Evolutionary conservation across 1,284 basidiomycete species (phyloP).

Genomic region (Gomphus sp.): DNA sequence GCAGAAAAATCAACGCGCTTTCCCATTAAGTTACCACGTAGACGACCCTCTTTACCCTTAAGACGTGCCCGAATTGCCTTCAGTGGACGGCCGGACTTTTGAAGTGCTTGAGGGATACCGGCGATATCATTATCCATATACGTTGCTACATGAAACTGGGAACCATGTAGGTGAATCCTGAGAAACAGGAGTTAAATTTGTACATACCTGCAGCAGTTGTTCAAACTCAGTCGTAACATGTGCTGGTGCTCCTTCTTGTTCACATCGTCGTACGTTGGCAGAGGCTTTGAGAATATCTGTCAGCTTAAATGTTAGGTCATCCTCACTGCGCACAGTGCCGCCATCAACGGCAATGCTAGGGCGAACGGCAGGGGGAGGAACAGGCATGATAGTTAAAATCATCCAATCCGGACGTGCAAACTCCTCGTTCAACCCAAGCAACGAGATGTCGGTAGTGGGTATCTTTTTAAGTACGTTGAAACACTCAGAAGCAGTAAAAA

Average conservation of each 20-base stretch:
- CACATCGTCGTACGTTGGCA: slow-evolving; percentile 84
- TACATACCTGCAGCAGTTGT: slow-evolving; percentile 78
- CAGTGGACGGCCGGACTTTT: slow-evolving; percentile 96
- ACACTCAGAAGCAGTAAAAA: slow-evolving; percentile 83
- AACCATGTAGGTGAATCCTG: neutral
- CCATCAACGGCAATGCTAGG: slow-evolving; percentile 97
- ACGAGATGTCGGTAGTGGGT: slow-evolving; percentile 79
- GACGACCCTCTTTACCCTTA: slow-evolving; percentile 97
- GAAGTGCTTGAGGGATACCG: slow-evolving; percentile 93
- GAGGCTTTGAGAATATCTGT: slow-evolving; percentile 97
- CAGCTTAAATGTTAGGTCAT: slow-evolving; percentile 98
- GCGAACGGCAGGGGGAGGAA: slow-evolving; percentile 96
- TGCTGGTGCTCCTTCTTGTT: slow-evolving; percentile 94
- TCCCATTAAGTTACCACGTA: slow-evolving; percentile 98
- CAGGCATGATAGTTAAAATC: slow-evolving; percentile 96
- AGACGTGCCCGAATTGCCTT: slow-evolving; percentile 97
- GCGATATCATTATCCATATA: slow-evolving; percentile 99
- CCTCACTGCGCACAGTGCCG: slow-evolving; percentile 92
- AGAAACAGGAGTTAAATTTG: neutral
- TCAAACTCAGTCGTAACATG: slow-evolving; percentile 97
- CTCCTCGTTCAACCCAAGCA: slow-evolving; percentile 90
- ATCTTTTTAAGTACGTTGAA: slow-evolving; percentile 94
- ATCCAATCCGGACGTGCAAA: slow-evolving; percentile 99
- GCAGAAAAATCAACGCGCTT: slow-evolving; percentile 99
- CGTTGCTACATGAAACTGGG: slow-evolving; percentile 92